A percentile compares a stretch with the other conserved stretches of the same genome.
phyloP scores from a whole-genome alignment of 169 alveolate species.

The Plasmodium chabaudi region DNA sequence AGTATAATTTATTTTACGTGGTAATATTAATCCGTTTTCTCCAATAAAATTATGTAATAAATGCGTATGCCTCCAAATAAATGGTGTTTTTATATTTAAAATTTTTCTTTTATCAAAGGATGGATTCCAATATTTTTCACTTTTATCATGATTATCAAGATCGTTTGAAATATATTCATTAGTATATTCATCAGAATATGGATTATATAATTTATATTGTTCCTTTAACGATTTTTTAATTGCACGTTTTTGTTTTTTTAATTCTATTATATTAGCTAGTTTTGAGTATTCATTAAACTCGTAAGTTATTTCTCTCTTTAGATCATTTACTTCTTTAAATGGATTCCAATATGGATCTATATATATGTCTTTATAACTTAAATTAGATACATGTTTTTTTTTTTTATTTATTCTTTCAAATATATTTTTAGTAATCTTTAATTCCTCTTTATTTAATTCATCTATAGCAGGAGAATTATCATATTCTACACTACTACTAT shows the following conservation, averaged over 20 bases:
- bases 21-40: conserved; percentile 87
- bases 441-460: conserved; percentile 80
- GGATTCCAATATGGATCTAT: conserved; percentile 91
- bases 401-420: conserved; percentile 79
- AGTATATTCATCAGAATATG: conserved; percentile 66
- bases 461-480: conserved; percentile 80
- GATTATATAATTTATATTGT: conserved; percentile 72
- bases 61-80: conserved; percentile 81
- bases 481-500: conserved; percentile 57
- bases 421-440: conserved; percentile 77
- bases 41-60: conserved; percentile 86
- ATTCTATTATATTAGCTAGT: conserved; percentile 80
- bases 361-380: conserved; percentile 77
- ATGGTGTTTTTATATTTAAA: conserved; percentile 79
- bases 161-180: conserved; percentile 28
- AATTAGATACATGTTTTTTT: conserved; percentile 37
- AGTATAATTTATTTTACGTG: conserved; percentile 86
- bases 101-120: conserved; percentile 78
- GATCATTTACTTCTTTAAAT: conserved; percentile 80
- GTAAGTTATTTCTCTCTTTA: conserved; percentile 82
- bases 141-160: conserved; percentile 72
- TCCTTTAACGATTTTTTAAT: conserved; percentile 76
- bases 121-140: conserved; percentile 89
- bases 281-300: conserved; percentile 86
- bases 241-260: conserved; percentile 75